Base-by-base conservation (phyloP, 2,329 filamentous ascomycete species). In the Orbilia blumenaviensis region DNA sequence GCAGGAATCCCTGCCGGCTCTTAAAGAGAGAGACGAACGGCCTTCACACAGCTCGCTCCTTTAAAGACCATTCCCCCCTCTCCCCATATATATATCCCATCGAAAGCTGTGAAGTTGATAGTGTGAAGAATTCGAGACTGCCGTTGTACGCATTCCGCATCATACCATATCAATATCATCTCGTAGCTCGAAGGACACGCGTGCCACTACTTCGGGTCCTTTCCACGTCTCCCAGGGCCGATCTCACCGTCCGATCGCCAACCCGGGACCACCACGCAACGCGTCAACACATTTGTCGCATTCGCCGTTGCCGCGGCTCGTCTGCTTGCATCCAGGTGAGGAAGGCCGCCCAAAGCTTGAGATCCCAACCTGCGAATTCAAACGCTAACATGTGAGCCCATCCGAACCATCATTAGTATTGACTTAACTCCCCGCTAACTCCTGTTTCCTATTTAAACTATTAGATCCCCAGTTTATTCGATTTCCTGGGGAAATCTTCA, bases 371-470 rank as follows among this genome's bases (percentile, higher is more conserved):
- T 54, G 44, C 54, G 27, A 38, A 46, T 10, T 5, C 29, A n/a
- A n/a, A n/a, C 10, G 29, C 10, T 34, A 34, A 64, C 69, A 74
- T 74, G 69, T 74, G 69, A 74, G 62, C 54, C 50, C 36, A 34
- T 61, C 54, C 29, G 23, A 38, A 56, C 29, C 7, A 29, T 58
- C 27, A 18, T 27, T 42, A 36, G n/a, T n/a, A 25, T 27, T n/a
- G n/a, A 44, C 42, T 32, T 68, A 52, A 44, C 54, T 62, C 66
- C 46, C 66, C 54, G 56, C 42, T 54, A 54, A 54, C 48, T 54
- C 44, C 34, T 52, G n/a, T 12, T 34, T 23, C 6, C 25, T 71
- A 71, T 71, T 71, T 71, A 71, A 71, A 29, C 56, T 44, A 44
- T 56, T 10, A 36, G 56, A 48, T 48, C 66, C 52, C 66, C 56